Conservation (phyloP, 2,329 filamentous ascomycete genomes). For the Aspergillus piperis region DNA sequence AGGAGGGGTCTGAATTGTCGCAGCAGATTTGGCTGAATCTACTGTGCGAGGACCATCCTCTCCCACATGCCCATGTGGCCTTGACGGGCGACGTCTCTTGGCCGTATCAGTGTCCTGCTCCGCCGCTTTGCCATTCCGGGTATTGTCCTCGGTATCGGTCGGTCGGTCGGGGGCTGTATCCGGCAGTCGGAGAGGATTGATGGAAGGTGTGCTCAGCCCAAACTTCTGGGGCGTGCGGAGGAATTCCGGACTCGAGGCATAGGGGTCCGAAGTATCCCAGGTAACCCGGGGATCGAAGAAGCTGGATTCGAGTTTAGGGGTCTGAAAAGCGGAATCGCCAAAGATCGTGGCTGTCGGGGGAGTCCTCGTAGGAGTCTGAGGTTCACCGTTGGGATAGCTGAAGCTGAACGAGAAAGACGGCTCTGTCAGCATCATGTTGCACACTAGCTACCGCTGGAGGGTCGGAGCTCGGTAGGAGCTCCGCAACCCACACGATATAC, state of each 20-base stretch:
- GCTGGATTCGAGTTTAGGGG: conserved; percentile 50
- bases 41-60: conserved; percentile 38
- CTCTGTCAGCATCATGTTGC: conserved; percentile 37
- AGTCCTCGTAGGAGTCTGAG: conserved; percentile 50
- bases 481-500: conserved; percentile 11
- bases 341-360: conserved; percentile 41
- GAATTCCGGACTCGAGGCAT: conserved; percentile 50
- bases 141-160: conserved; percentile 16
- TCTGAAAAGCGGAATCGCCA: conserved; percentile 44
- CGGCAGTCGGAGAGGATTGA: conserved; percentile 24
- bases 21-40: conserved; percentile 44
- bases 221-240: conserved; percentile 46
- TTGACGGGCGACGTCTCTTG: conserved; percentile 34
- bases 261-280: conserved; percentile 50
- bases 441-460: conserved; percentile 11
- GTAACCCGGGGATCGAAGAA: conserved; percentile 50
- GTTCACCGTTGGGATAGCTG: conserved; percentile 49
- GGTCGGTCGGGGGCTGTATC: conserved; percentile 16
- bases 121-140: conserved; percentile 24
- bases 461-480: conserved; percentile 13
- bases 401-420: conserved; percentile 43
- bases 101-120: conserved; percentile 38
- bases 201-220: conserved; percentile 37
- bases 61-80: conserved; percentile 25
- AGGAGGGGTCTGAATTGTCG: conserved; percentile 62